Conservation (phyloP, 2,329 filamentous ascomycete genomes). For the Pseudogymnoascus destructans region DNA sequence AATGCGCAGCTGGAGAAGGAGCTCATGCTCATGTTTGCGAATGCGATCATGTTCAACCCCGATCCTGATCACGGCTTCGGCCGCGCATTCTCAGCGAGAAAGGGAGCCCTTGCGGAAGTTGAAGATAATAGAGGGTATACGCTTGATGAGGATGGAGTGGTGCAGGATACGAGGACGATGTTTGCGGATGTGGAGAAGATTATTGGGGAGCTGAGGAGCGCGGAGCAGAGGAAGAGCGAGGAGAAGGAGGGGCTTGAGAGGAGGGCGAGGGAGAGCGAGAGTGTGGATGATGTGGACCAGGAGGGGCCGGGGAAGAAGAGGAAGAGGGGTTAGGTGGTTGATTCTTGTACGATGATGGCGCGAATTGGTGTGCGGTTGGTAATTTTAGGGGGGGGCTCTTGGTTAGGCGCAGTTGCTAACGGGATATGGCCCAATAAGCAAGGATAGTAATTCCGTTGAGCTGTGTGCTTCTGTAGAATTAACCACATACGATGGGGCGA, state of each 20-base stretch:
- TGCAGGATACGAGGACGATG: constrained; percentile 81
- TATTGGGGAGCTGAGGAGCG: constrained; percentile 21
- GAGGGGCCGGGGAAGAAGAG: not conserved
- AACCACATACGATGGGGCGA: not conserved
- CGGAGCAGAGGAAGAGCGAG: constrained; percentile 23
- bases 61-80: constrained; percentile 63
- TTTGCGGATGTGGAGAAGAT: constrained; percentile 65
- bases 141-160: constrained; percentile 71
- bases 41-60: constrained; percentile 96
- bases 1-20: constrained; percentile 86
- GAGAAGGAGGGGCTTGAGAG: constrained; percentile 18
- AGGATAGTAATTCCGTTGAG: not conserved
- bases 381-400: not conserved
- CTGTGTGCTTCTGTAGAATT: not conserved
- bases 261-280: constrained; percentile 16
- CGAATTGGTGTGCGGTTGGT: not conserved
- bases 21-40: constrained; percentile 91
- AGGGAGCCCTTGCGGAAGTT: constrained; percentile 27
- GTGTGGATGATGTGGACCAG: not conserved
- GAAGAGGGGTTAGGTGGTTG: not conserved
- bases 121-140: constrained; percentile 41
- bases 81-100: constrained; percentile 39
- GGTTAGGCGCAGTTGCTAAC: not conserved
- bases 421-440: not conserved
- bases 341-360: not conserved